These are phyloP conservation scores for Eimeria tenella DNA, from an alignment of 169 alveolate species.

Conservation along the genomic window DNA sequence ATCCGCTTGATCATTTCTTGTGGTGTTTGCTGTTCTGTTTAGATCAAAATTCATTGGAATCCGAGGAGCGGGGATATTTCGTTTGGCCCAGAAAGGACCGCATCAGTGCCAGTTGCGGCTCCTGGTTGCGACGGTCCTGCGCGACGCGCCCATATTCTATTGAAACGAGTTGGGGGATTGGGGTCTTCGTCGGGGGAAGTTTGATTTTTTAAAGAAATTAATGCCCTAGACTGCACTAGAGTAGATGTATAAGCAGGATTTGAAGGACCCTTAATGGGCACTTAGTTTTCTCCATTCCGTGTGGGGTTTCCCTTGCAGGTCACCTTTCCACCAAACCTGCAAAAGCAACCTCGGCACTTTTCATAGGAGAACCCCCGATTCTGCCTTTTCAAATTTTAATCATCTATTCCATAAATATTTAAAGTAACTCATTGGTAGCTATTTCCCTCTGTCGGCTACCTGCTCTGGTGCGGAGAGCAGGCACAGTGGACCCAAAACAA, in stretches of 20 bases:
- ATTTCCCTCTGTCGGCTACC: constrained; percentile 29
- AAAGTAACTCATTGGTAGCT: background rate
- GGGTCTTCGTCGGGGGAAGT: background rate
- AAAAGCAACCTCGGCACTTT: background rate
- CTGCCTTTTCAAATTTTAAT: too few relatives aligned
- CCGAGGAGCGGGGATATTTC: too few relatives aligned
- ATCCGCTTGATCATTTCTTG: too few relatives aligned
- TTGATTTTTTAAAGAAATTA: background rate
- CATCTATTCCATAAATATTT: too few relatives aligned
- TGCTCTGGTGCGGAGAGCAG: constrained; percentile 1
- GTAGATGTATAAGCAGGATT: background rate
- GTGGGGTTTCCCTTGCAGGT: constrained; percentile 63
- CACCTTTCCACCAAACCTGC: background rate
- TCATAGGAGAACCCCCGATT: background rate
- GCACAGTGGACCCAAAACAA: background rate
- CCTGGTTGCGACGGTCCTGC: constrained; percentile 68
- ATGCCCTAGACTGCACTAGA: background rate
- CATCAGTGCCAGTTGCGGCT: constrained; percentile 59
- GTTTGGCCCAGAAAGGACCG: too few relatives aligned
- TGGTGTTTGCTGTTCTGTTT: too few relatives aligned
- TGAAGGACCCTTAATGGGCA: constrained; percentile 14
- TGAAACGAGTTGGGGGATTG: background rate
- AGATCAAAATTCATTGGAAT: too few relatives aligned
- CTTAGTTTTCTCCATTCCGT: constrained; percentile 7
- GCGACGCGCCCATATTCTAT: constrained; percentile 46